Base-by-base conservation (phyloP, 257 asterid species). In the Solanum pinnatisectum region DNA sequence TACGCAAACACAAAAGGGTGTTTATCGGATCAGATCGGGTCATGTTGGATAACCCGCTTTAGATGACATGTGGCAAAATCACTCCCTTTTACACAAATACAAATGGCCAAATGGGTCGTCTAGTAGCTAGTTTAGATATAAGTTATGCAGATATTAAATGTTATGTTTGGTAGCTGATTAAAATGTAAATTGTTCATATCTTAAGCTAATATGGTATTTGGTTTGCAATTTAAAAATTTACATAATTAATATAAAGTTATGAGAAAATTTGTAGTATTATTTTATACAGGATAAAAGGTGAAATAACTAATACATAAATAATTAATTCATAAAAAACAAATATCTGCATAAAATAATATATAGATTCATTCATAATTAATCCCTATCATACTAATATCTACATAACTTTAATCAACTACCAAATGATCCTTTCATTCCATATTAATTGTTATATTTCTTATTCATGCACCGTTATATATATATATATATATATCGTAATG, bases 281-380 rank as follows among this genome's bases (percentile, higher is more conserved):
- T 59, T 22, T 59, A 20, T 20, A 25, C 3, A 0, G 4, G 0
- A 5, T 22, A 3, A 10, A 60, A 23, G 1, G 0, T 23, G 1
- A 60, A 60, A 23, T 23, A 60, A 1, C 5, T 23, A 23, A 4
- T 60, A 8, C 3, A 23, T 9, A 10, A 9, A 23, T 60, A 60
- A 60, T 4, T 22, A 60, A 60, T 20, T 1, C 9, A 52, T 52
- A 3, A 5, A 56, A 14, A 14, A 49, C 22, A 14, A 49, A 49
- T 14, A 49, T 49, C 1, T 49, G 20, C 6, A 49, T 6, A 56
- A 56, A 56, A 1, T 16, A 16, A 18, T 18, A 56, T 56, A 56
- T 20, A 2, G 4, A 56, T 20, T 7, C 25, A 56, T 20, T 20
- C 10, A 56, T 56, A 7, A 1, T 7, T 56, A 56, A 20, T 56